Conservation (phyloP, 352 stramenopile species). For the Thalassiosira allenii region DNA sequence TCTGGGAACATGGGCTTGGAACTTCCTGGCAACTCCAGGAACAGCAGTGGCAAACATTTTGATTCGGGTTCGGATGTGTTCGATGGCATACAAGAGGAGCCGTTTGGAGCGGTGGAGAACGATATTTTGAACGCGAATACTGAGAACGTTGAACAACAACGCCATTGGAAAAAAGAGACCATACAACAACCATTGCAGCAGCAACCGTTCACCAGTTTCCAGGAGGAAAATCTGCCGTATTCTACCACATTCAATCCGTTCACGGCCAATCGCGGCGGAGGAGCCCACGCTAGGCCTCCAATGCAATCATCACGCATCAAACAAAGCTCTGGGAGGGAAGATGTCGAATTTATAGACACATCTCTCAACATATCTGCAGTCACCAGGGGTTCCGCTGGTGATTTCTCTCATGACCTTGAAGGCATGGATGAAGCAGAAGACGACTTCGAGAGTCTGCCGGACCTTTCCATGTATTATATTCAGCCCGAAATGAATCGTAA, state of each 20-base stretch:
- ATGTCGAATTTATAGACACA: conserved; percentile 40
- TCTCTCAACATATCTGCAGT: conserved; percentile 58
- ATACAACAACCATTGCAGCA: conserved; percentile 1
- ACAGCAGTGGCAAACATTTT: conserved; percentile 15
- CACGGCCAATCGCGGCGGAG: background rate
- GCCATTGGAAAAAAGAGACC: background rate
- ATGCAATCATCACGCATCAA: conserved; percentile 12
- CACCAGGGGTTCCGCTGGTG: conserved; percentile 27
- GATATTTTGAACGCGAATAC: conserved; percentile 44
- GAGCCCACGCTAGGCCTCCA: background rate
- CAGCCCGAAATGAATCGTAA: conserved; percentile 68
- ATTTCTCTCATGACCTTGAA: conserved; percentile 41
- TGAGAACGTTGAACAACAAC: conserved; percentile 1
- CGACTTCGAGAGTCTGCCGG: conserved; percentile 40
- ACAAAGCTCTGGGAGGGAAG: background rate
- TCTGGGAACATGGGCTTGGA: conserved; percentile 29
- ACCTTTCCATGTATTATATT: conserved; percentile 77
- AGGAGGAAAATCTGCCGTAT: conserved; percentile 47
- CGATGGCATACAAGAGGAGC: conserved; percentile 55
- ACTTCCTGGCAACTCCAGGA: conserved; percentile 19
- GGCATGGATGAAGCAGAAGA: conserved; percentile 48
- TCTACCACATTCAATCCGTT: conserved; percentile 60
- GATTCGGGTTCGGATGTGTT: conserved; percentile 70
- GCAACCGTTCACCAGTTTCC: conserved; percentile 15
- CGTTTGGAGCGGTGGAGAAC: conserved; percentile 34